These are phyloP conservation scores for Gossypioides kirkii DNA, from an alignment of 345 rosid genomes.

Conservation along the genomic window DNA sequence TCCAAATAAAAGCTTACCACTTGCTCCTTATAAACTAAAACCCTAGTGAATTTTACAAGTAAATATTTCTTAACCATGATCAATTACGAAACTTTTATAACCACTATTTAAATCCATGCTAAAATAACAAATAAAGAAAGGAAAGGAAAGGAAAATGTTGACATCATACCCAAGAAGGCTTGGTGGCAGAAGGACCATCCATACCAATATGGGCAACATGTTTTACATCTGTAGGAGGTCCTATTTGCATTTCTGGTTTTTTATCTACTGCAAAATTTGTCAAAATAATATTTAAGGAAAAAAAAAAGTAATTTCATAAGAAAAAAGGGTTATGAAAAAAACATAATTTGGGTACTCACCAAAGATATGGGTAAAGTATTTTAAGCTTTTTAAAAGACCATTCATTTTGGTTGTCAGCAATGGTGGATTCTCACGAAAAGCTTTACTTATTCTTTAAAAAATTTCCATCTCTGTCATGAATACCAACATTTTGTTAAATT, in stretches of 20 bases:
- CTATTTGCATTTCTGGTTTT: constrained; percentile 73
- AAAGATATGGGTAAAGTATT: constrained; percentile 67
- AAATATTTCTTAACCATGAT: too few species aligned
- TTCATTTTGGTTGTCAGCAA: constrained; percentile 41
- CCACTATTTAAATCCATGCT: too few species aligned
- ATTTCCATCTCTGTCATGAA: too few species aligned
- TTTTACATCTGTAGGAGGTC: constrained; percentile 83
- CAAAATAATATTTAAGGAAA: neutral
- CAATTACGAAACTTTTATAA: too few species aligned
- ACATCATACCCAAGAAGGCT: constrained; percentile 51
- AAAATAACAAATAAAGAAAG: neutral
- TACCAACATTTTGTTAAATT: too few species aligned
- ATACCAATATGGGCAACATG: constrained; percentile 90
- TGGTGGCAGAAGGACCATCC: constrained; percentile 52
- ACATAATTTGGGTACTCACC: constrained; percentile 25
- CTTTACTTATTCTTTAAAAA: too few species aligned
- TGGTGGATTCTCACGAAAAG: neutral
- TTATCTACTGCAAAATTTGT: constrained; percentile 44
- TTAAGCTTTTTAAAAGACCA: constrained; percentile 62
- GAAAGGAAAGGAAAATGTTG: neutral
- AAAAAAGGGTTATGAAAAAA: neutral
- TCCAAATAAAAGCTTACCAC: too few species aligned
- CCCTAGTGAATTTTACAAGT: too few species aligned
- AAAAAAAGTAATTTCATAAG: neutral
- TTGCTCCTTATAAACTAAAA: too few species aligned